Conservation (phyloP, 371 early-diverging fungal species). For the Enteropsectra breve region DNA sequence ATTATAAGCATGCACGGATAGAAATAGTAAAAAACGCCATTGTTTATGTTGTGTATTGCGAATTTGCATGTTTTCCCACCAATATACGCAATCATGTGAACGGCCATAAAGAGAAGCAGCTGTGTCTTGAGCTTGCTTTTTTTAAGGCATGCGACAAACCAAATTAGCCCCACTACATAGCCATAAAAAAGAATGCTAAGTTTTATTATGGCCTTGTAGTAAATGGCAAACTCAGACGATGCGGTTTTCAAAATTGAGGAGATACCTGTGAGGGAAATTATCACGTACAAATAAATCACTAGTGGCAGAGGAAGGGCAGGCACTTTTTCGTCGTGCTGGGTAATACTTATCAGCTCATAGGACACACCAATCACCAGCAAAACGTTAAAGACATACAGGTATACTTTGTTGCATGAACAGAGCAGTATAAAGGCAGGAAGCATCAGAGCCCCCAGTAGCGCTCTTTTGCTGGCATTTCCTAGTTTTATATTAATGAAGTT, state of each 20-base stretch:
- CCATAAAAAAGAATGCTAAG: conserved; percentile 3
- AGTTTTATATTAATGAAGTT: neutral
- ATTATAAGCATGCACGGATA: conserved; percentile 81
- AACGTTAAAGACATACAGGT: neutral
- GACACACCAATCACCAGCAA: neutral
- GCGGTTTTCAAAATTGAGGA: neutral
- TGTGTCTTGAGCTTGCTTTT: conserved; percentile 71
- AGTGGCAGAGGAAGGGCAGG: neutral
- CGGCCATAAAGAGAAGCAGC: conserved; percentile 82
- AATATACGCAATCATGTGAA: conserved; percentile 78
- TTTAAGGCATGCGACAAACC: conserved; percentile 78
- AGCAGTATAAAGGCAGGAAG: neutral
- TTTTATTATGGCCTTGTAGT: no score
- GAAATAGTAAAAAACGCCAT: conserved; percentile 87
- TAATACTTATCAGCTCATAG: conserved; percentile 6
- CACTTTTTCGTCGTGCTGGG: neutral
- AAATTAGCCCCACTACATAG: conserved; percentile 66
- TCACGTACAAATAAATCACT: neutral
- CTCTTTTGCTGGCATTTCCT: neutral
- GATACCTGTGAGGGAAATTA: neutral
- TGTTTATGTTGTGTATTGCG: conserved; percentile 82
- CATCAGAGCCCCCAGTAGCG: conserved; percentile 5
- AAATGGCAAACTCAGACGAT: neutral
- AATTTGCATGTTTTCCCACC: conserved; percentile 77
- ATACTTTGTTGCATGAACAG: neutral